Percentiles rank a stretch among this genome's conserved stretches.
These are phyloP conservation scores for Limonium bicolor DNA, from an alignment of 148 eudicot genomes.

Conservation along the genomic window DNA sequence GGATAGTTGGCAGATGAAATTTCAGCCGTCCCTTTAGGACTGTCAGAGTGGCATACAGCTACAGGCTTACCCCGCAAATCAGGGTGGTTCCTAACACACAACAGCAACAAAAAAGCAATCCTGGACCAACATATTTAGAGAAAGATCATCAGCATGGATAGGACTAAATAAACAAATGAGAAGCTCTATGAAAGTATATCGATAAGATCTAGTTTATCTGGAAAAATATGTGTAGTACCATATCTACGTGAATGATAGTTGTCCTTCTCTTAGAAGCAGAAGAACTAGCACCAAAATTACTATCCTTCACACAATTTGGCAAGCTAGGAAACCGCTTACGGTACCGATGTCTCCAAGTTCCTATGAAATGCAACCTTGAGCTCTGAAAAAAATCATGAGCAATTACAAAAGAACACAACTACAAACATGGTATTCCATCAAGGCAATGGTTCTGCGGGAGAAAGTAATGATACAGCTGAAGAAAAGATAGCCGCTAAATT, in stretches of 20 bases:
- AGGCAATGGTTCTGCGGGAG: too few species aligned
- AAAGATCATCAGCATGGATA: background rate
- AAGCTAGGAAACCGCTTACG: constrained; percentile 53
- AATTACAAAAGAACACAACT: too few species aligned
- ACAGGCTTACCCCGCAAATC: constrained; percentile 76
- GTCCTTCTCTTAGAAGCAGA: constrained; percentile 20
- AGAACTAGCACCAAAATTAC: constrained; percentile 20
- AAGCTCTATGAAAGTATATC: background rate
- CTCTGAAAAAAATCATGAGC: too few species aligned
- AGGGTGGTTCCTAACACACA: constrained; percentile 57
- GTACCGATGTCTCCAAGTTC: constrained; percentile 94
- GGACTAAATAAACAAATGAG: background rate
- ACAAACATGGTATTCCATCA: too few species aligned
- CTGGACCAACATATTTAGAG: constrained; percentile 24
- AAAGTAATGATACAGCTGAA: background rate
- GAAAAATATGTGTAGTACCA: too few species aligned
- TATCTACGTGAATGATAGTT: constrained; percentile 67
- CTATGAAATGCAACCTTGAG: constrained; percentile 93
- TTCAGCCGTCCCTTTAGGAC: constrained; percentile 90
- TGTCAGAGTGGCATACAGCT: constrained; percentile 96
- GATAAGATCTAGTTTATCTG: background rate
- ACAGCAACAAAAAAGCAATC: constrained; percentile 96
- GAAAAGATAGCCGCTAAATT: constrained; percentile 1
- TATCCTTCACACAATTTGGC: constrained; percentile 19
- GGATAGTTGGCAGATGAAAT: constrained; percentile 94